phyloP scores from a whole-genome alignment of 2,329 filamentous ascomycete genomes.

The Pezicula neosporulosa region DNA sequence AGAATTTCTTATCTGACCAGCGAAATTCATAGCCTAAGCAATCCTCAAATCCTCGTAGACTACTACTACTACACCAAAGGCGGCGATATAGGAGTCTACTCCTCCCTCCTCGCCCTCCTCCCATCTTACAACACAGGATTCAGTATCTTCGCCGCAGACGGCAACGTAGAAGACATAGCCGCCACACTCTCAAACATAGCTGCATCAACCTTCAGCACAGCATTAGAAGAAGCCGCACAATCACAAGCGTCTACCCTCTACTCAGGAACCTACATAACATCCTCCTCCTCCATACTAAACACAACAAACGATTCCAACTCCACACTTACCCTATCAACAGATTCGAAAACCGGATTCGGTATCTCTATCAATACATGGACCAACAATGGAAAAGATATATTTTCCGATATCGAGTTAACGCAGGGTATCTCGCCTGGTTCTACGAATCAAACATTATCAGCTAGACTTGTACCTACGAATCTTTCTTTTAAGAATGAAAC shows the following conservation, averaged over 20 bases:
- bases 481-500: too few species aligned
- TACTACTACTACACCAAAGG: conserved; percentile 45
- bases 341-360: too few species aligned
- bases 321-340: too few species aligned
- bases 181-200: background rate
- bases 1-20: too few species aligned
- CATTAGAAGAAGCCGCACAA: background rate
- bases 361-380: background rate
- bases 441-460: background rate
- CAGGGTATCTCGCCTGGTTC: background rate
- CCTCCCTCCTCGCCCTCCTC: conserved; percentile 36
- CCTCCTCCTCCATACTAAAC: background rate
- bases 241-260: background rate
- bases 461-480: background rate
- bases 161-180: background rate
- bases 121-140: conserved; percentile 44
- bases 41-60: conserved; percentile 34
- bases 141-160: conserved; percentile 34
- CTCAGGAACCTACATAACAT: background rate
- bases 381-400: background rate
- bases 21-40: conserved; percentile 31
- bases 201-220: background rate
- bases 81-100: conserved; percentile 41
- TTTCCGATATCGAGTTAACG: background rate
- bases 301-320: background rate